Evolutionary conservation across 768 basidiomycete genomes (phyloP).

Genomic region (Fibroporia radiculosa): DNA sequence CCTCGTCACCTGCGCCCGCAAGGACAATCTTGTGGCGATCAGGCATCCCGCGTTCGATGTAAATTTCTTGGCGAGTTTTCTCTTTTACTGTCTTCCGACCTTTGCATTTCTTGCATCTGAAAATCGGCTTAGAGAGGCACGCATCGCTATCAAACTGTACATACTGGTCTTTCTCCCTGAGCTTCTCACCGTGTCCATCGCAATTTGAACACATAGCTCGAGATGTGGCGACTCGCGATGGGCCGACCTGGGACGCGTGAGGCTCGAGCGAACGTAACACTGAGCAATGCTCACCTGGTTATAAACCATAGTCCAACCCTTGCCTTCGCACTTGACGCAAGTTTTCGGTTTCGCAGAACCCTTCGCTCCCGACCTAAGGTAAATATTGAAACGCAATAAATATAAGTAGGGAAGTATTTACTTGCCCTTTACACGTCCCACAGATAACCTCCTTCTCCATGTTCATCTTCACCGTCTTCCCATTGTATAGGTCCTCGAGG

Average conservation of each 20-base stretch:
- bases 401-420: no score
- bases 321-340: constrained; percentile 77
- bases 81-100: constrained; percentile 78
- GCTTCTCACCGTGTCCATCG: constrained; percentile 55
- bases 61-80: constrained; percentile 83
- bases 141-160: constrained; percentile 10
- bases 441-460: constrained; percentile 85
- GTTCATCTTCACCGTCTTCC: constrained; percentile 81
- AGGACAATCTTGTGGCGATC: constrained; percentile 82
- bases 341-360: constrained; percentile 78
- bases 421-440: constrained; percentile 71
- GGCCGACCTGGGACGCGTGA: constrained; percentile 29
- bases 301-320: constrained; percentile 62
- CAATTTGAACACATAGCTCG: constrained; percentile 63
- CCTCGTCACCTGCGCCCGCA: constrained; percentile 87
- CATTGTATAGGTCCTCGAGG: constrained; percentile 89
- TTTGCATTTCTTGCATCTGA: constrained; percentile 93
- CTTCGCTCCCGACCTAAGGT: constrained; percentile 78
- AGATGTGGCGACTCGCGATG: constrained; percentile 40
- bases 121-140: not conserved
- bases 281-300: constrained; percentile 34
- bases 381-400: no score
- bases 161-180: constrained; percentile 81
- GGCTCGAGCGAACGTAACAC: not conserved
- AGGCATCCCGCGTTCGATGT: constrained; percentile 80